Conservation (phyloP, 106 monocot genomes). For the Allium fistulosum region DNA sequence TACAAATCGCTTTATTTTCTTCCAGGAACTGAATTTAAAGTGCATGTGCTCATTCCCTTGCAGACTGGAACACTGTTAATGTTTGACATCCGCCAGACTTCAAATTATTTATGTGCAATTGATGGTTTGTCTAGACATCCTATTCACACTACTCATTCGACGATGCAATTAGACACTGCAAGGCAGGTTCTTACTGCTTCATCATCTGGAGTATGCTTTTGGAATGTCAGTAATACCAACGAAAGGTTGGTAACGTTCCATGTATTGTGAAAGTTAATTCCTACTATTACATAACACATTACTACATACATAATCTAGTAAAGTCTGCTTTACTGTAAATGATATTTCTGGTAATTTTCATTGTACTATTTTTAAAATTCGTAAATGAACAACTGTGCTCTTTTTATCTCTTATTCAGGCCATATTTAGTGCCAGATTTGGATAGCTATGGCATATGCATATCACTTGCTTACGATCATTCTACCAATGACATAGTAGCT, state of each 20-base stretch:
- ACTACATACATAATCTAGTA: not conserved
- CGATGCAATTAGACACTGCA: slow-evolving; percentile 10
- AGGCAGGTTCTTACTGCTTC: slow-evolving; percentile 69
- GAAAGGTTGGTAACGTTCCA: slow-evolving; percentile 32
- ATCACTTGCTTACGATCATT: slow-evolving; percentile 58
- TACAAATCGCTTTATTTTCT: too few species aligned
- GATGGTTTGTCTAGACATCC: slow-evolving; percentile 58
- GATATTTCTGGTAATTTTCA: not conserved
- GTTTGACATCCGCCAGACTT: slow-evolving; percentile 90
- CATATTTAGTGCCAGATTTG: slow-evolving; percentile 44
- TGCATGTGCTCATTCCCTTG: not conserved
- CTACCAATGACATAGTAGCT: slow-evolving; percentile 50
- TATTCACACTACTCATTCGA: slow-evolving; percentile 68
- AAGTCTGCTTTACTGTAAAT: too few species aligned
- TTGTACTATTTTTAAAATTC: not conserved
- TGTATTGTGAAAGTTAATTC: not conserved
- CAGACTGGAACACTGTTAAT: slow-evolving; percentile 75
- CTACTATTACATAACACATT: not conserved
- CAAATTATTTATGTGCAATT: slow-evolving; percentile 32
- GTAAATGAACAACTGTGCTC: too few species aligned
- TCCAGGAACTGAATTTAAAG: not conserved
- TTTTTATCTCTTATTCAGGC: slow-evolving; percentile 30
- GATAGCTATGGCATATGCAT: slow-evolving; percentile 71
- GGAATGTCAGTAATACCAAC: slow-evolving; percentile 39
- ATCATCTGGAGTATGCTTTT: slow-evolving; percentile 72